Evolutionary conservation across 306 rosid species (phyloP).

Genomic region (Clitoria ternatea): DNA sequence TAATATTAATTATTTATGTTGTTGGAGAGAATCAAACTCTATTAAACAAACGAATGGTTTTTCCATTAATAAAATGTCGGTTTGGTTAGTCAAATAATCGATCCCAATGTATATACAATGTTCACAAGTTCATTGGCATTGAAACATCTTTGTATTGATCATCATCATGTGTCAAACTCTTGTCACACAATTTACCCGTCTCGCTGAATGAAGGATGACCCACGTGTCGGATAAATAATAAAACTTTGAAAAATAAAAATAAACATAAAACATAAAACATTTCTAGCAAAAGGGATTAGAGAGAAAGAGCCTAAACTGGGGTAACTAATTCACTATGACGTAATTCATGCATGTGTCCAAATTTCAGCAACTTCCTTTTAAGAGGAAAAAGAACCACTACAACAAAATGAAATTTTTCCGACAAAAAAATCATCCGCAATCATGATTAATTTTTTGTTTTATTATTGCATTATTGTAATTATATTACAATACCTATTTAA

Average conservation of each 20-base stretch:
- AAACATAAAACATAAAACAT: not conserved
- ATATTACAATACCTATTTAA: no score
- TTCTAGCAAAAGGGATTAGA: not conserved
- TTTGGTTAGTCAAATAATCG: no score
- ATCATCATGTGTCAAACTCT: not conserved
- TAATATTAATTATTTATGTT: no score
- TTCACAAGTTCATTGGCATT: not conserved
- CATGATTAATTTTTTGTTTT: no score
- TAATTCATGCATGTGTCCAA: not conserved
- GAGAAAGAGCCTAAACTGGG: conserved; percentile 1
- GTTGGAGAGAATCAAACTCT: no score
- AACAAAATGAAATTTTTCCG: no score
- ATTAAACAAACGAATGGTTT: no score
- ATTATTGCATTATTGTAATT: no score
- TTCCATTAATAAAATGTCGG: no score
- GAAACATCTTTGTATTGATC: not conserved
- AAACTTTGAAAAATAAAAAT: not conserved
- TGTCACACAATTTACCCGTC: not conserved
- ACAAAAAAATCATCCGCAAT: no score
- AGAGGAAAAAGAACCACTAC: no score
- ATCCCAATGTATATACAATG: no score
- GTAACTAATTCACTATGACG: not conserved
- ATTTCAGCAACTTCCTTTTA: not conserved
- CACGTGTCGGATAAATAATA: conserved; percentile 13
- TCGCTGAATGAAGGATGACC: not conserved